Base-by-base conservation (phyloP, 2,329 filamentous ascomycete species). In the Fonsecaea multimorphosa region DNA sequence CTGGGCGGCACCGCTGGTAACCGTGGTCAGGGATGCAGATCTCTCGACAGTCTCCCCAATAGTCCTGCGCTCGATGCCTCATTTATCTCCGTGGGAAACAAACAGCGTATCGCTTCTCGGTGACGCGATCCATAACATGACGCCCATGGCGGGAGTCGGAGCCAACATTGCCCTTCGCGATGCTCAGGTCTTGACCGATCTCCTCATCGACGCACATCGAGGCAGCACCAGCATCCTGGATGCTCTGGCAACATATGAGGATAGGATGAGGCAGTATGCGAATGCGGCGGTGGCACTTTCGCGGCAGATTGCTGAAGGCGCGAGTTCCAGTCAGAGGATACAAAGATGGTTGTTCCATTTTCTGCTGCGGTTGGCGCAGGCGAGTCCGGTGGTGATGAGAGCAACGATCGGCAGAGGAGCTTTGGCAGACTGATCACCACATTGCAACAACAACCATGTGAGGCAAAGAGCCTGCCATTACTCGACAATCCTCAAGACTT, bases 141-240 rank as follows among this genome's bases (percentile, higher is more conserved):
- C 52, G 31, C 52, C 52, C 52, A 55, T 55, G 52, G 52, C 52
- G 1, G 52, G 52, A 19, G 52, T 34, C 59, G 80, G 80, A 14
- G 80, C 79, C 2, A 81, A 80, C 56, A 81, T 79, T 1, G 80
- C 80, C 27, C 72, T 81, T 16, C 73, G 74, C 54, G 78, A 80
- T 54, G 77, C 78, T 2, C 75, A 74, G 27, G 71, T 79, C 31
- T 68, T 82, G 32, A 78, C 76, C 11, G 38, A 60, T 4, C 22
- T 61, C 1, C 44, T 65, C 12, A 31, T 54, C 9, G 58, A 55
- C 6, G 58, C 46, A 19, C 24, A 55, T 6, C 22, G 36, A 24
- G 51, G 58, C 27, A 55, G 46, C 9, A 38, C 29, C 19, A 31
- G 32, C 27, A 14, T 61, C n/a, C n/a, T 29, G 16, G 58, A 61